Evolutionary conservation across 805 yeast species (phyloP).

Genomic region (Lachancea kluyveri): DNA sequence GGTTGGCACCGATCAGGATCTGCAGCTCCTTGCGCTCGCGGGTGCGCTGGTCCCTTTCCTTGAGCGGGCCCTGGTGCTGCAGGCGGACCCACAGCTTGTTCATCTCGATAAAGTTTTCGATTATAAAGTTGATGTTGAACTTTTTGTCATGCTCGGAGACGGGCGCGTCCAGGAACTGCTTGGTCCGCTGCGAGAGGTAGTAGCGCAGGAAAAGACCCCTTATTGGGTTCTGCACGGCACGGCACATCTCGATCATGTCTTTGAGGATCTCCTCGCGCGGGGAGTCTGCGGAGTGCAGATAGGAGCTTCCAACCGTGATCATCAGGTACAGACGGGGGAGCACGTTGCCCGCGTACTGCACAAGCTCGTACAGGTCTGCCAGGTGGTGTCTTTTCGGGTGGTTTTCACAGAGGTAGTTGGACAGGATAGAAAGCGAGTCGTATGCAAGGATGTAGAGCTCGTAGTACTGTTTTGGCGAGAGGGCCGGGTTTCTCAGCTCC

Average conservation of each 20-base stretch:
- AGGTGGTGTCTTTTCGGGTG: constrained; percentile 65
- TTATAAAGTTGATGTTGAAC: constrained; percentile 57
- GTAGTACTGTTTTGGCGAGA: constrained; percentile 88
- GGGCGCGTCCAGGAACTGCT: constrained; percentile 34
- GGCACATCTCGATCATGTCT: constrained; percentile 96
- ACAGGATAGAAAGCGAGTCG: constrained; percentile 70
- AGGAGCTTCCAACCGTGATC: constrained; percentile 92
- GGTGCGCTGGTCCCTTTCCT: constrained; percentile 67
- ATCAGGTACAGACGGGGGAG: constrained; percentile 87
- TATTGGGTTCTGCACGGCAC: constrained; percentile 94
- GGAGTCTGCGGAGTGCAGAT: constrained; percentile 69
- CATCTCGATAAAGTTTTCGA: constrained; percentile 92
- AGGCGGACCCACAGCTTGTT: constrained; percentile 95
- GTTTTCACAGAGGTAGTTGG: constrained; percentile 56
- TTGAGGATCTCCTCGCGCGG: constrained; percentile 83
- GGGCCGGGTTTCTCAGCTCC: constrained; percentile 67
- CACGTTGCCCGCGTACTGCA: constrained; percentile 91
- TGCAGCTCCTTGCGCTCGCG: constrained; percentile 83
- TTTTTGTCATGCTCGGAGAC: constrained; percentile 11
- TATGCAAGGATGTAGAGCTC: constrained; percentile 80
- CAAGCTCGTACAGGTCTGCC: constrained; percentile 88
- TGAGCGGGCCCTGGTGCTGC: constrained; percentile 91
- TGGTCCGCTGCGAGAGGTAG: constrained; percentile 78
- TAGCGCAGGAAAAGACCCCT: constrained; percentile 87
- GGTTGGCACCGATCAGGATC: constrained; percentile 86